A percentile compares a stretch with the other conserved stretches of the same genome.
Conservation (phyloP, 768 basidiomycete species). For the Tylopilus plumbeoviolaceoides region DNA sequence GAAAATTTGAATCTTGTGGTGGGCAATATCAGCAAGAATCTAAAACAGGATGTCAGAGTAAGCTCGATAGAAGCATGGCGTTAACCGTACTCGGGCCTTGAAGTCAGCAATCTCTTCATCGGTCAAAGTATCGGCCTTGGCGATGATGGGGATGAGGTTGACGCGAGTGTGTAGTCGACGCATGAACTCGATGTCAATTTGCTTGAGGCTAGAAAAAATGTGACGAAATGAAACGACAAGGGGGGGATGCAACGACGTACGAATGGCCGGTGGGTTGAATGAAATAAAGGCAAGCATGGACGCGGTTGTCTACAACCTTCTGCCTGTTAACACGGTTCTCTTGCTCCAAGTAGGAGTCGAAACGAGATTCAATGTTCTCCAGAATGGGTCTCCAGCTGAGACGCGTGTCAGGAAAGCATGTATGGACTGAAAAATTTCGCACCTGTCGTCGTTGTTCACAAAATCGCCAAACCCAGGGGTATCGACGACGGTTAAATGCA, state of each 20-base stretch:
- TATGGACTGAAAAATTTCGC: constrained; percentile 20
- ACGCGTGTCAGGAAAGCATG: constrained; percentile 15
- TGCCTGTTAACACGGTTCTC: constrained; percentile 96
- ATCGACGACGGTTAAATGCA: constrained; percentile 98
- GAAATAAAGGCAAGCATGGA: constrained; percentile 98
- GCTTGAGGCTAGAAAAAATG: constrained; percentile 69
- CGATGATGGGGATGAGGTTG: constrained; percentile 97
- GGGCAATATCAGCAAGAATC: constrained; percentile 90
- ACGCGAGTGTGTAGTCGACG: constrained; percentile 94
- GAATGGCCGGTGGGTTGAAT: constrained; percentile 98
- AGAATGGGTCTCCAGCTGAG: constrained; percentile 96
- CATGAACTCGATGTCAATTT: constrained; percentile 99
- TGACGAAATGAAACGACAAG: neutral
- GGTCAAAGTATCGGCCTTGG: constrained; percentile 96
- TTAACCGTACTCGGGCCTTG: constrained; percentile 74
- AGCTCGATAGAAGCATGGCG: neutral
- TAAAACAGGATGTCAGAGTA: constrained; percentile 28
- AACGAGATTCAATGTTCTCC: constrained; percentile 96
- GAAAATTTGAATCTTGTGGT: constrained; percentile 98
- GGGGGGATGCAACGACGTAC: constrained; percentile 42
- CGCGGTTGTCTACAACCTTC: constrained; percentile 94
- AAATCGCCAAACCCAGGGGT: constrained; percentile 99
- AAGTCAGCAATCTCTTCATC: constrained; percentile 92
- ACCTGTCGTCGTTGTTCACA: constrained; percentile 99
- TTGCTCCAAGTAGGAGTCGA: constrained; percentile 96